These are phyloP conservation scores for Paraurostyla sp. DNA, from an alignment of 73 alveolate genomes.

Conservation along the genomic window DNA sequence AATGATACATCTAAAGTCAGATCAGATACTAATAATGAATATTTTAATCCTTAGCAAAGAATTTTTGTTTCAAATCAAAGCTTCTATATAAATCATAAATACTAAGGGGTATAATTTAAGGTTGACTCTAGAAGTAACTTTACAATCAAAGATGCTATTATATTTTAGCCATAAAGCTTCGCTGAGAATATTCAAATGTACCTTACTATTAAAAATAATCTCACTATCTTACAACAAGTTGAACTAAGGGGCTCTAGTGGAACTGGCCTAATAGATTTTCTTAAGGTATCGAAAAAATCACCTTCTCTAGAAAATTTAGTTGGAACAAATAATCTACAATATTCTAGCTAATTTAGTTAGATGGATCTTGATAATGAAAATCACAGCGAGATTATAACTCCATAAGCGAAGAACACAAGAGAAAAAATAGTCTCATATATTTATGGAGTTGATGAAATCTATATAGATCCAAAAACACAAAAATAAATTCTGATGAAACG, in stretches of 20 bases:
- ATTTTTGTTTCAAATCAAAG: not conserved
- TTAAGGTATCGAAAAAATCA: not conserved
- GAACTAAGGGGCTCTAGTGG: constrained; percentile 36
- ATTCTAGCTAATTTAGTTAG: no score
- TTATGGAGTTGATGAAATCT: no score
- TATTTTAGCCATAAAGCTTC: constrained; percentile 35
- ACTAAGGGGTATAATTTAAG: constrained; percentile 1
- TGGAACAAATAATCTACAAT: no score
- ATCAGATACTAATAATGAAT: no score
- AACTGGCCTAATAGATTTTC: constrained; percentile 27
- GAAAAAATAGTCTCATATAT: no score
- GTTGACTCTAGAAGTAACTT: constrained; percentile 48
- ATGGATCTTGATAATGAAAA: no score
- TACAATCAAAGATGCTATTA: constrained; percentile 29
- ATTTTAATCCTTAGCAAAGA: not conserved
- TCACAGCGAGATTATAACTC: no score
- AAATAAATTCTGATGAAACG: no score
- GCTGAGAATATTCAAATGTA: not conserved
- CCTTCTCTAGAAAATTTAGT: not conserved
- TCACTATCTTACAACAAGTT: constrained; percentile 12
- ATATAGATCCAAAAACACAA: no score
- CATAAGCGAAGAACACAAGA: no score
- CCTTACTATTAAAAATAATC: constrained; percentile 17
- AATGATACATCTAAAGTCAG: constrained; percentile 31
- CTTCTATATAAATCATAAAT: constrained; percentile 29